Evolutionary conservation across 495 filamentous ascomycete species (phyloP), one percentile per base, ranked within the genome.

Genomic region (Filosporella fistucella): DNA sequence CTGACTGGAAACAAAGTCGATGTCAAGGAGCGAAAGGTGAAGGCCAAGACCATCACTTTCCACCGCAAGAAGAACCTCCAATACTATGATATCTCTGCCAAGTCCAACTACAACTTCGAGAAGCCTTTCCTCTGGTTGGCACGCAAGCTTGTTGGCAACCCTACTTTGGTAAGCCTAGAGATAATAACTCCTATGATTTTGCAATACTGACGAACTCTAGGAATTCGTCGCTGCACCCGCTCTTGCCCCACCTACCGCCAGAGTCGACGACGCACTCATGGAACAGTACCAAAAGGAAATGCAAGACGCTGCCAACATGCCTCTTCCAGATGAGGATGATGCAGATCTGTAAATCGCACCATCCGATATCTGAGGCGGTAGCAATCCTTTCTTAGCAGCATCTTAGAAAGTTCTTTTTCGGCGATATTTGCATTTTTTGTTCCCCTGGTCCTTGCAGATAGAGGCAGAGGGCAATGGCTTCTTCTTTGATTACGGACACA

Each of bases 101-200:
- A 99, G 81, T 96, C 90, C 59, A 99, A 99, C 76, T 99, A 99
- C 78, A 99, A 99, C 85, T 99, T 99, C 75, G 94, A 99, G 85
- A 99, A 99, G 83, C 94, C 94, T 51, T 99, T 99, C 87, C 82
- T 99, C 52, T 99, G 94, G 94, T 85, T 99, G 59, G 94, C 93
- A 44, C 83, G 94, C 63, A 97, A 99, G 82, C 81, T 97, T 38
- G 94, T 96, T 51, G 94, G 93, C 66, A 96, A 99, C 77, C 78
- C 86, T 54, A 68, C 72, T 56, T 73, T 99, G 67, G 90, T 96
- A 76, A 58, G 87, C 76, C n/a, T n/a, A n/a, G n/a, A n/a, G n/a
- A n/a, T n/a, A n/a, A n/a, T n/a, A n/a, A n/a, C n/a, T n/a, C n/a
- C n/a, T n/a, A n/a, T n/a, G n/a, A n/a, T n/a, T n/a, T n/a, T n/a